phyloP scores from a whole-genome alignment of 768 basidiomycete species.

The Phaffia tasmanica region DNA sequence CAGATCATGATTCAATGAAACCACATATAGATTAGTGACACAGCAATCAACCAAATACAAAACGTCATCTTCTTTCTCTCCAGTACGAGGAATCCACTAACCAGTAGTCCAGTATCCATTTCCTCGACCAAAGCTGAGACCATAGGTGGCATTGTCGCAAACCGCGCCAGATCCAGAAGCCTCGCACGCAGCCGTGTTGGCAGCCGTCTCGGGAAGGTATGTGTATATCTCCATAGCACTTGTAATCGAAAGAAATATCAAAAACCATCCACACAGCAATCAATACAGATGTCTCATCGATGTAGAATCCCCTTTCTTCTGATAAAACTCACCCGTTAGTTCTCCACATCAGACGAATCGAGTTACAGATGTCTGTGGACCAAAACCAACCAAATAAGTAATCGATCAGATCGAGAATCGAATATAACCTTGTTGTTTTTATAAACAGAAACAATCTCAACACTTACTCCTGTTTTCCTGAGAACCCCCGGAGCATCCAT shows the following conservation, averaged over 20 bases:
- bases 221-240: slow-evolving; percentile 2
- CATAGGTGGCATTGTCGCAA: slow-evolving; percentile 53
- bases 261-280: slow-evolving; percentile 36
- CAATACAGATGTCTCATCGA: slow-evolving; percentile 52
- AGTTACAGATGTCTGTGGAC: slow-evolving; percentile 50
- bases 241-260: slow-evolving; percentile 39
- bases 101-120: slow-evolving; percentile 54
- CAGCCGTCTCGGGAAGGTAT: slow-evolving; percentile 11
- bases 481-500: slow-evolving; percentile 21
- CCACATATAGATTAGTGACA: no score
- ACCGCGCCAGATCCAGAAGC: slow-evolving; percentile 40
- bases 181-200: slow-evolving; percentile 17
- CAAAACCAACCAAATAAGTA: not conserved
- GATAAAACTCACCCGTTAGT: slow-evolving; percentile 38
- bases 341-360: slow-evolving; percentile 68
- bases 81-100: no score
- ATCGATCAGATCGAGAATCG: not conserved
- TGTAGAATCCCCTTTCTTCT: no score
- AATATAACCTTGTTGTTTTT: not conserved
- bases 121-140: slow-evolving; percentile 63
- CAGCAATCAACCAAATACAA: no score
- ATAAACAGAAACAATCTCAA: not conserved
- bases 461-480: slow-evolving; percentile 23
- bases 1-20: no score
- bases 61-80: no score